phyloP scores from a whole-genome alignment of 805 yeast species.

The Metschnikowia gruessii region DNA sequence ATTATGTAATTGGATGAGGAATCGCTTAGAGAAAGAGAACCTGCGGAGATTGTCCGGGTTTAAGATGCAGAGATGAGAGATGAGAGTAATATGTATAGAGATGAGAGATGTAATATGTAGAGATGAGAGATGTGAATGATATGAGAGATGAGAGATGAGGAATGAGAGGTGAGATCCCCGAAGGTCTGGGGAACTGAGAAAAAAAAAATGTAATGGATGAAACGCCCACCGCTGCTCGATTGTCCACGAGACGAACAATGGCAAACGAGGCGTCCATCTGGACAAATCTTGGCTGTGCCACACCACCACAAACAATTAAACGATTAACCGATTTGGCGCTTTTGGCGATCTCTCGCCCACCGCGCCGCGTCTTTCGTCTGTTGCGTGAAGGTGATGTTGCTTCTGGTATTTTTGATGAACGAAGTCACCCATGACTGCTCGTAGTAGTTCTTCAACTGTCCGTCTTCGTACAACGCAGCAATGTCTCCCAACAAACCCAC shows the following conservation, averaged over 20 bases:
- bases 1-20: constrained; percentile 9
- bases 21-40: constrained; percentile 10
- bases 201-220: background rate
- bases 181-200: constrained; percentile 6
- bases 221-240: constrained; percentile 3
- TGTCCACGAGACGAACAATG: constrained; percentile 5
- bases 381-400: constrained; percentile 57
- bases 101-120: background rate
- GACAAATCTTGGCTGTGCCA: background rate
- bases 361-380: constrained; percentile 87
- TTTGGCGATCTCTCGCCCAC: constrained; percentile 93
- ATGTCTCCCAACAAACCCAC: constrained; percentile 93
- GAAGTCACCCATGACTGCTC: constrained; percentile 76
- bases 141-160: background rate
- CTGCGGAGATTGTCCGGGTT: constrained; percentile 7
- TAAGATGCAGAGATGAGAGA: constrained; percentile 9
- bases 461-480: constrained; percentile 79
- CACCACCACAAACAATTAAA: no score
- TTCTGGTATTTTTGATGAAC: constrained; percentile 69
- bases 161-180: constrained; percentile 1
- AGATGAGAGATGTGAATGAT: constrained; percentile 6
- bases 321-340: constrained; percentile 31
- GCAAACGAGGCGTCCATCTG: background rate
- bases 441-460: constrained; percentile 66
- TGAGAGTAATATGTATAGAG: constrained; percentile 7